A percentile compares a stretch with the other conserved stretches of the same genome.
Evolutionary conservation across 139 green algal genomes (phyloP).

Genomic region (Chlorella vulgaris): DNA sequence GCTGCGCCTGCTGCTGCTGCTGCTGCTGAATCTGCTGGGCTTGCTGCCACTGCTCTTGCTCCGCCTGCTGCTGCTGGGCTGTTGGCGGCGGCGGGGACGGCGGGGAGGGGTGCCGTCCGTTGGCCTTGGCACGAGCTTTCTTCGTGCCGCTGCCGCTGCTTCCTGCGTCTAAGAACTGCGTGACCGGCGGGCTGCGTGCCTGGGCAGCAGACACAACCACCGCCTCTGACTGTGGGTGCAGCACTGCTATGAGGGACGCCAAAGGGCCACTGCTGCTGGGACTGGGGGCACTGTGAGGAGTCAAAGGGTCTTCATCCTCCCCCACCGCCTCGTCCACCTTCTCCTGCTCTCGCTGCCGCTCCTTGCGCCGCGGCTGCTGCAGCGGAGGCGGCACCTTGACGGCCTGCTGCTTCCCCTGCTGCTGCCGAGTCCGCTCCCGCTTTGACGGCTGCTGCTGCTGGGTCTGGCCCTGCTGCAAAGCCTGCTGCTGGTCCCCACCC

Average conservation of each 20-base stretch:
- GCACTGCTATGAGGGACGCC: conserved; percentile 7
- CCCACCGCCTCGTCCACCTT: background rate
- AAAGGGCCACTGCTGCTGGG: conserved; percentile 10
- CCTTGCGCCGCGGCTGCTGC: background rate
- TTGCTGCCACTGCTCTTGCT: too few species aligned
- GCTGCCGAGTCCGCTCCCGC: background rate
- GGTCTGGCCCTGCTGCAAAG: background rate
- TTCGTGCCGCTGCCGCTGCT: background rate
- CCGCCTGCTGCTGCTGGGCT: background rate
- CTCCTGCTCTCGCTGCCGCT: background rate
- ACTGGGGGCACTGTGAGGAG: background rate
- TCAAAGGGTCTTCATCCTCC: background rate
- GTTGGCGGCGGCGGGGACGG: too few species aligned
- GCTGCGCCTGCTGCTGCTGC: background rate
- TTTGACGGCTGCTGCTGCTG: background rate
- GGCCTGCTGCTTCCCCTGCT: background rate
- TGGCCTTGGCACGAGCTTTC: background rate
- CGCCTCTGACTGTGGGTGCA: conserved; percentile 22
- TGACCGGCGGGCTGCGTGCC: background rate
- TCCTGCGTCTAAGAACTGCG: background rate
- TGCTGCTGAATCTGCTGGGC: too few species aligned
- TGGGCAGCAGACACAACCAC: conserved; percentile 11
- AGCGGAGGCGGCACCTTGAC: too few species aligned
- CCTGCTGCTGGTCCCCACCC: conserved; percentile 22
- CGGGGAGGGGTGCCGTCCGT: too few species aligned